Evolutionary conservation across 176 grass and related monocot species (phyloP).

Genomic region (Avena eriantha): DNA sequence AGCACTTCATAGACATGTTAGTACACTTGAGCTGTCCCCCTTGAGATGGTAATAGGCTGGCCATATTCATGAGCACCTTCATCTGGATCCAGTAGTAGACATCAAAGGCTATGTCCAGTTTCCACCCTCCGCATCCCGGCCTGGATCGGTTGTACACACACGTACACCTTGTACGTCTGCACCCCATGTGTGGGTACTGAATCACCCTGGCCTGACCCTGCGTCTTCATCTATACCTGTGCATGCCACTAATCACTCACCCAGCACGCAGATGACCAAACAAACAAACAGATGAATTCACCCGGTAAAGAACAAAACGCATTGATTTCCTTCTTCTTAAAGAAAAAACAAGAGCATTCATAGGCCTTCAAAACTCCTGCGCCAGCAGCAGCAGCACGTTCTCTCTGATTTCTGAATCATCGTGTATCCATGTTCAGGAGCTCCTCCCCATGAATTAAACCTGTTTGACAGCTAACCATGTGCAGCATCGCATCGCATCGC

Average conservation of each 20-base stretch:
- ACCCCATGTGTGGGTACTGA: neutral
- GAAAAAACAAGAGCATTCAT: too few relatives aligned
- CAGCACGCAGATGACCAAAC: neutral
- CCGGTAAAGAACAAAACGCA: neutral
- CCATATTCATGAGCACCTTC: slow-evolving; percentile 30
- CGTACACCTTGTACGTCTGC: neutral
- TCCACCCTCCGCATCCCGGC: too few relatives aligned
- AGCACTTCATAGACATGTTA: neutral
- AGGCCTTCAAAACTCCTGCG: too few relatives aligned
- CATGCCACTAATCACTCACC: neutral
- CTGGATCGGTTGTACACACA: too few relatives aligned
- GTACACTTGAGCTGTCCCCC: neutral
- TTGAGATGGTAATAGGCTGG: slow-evolving; percentile 34
- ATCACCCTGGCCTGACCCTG: neutral
- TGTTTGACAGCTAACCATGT: too few relatives aligned
- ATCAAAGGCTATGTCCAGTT: too few relatives aligned
- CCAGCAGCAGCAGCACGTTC: too few relatives aligned
- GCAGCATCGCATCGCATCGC: too few relatives aligned
- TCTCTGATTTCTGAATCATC: too few relatives aligned
- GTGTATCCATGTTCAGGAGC: too few relatives aligned
- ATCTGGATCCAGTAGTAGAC: too few relatives aligned
- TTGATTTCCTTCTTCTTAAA: neutral
- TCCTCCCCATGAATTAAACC: too few relatives aligned
- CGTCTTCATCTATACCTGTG: neutral
- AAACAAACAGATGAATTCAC: neutral